phyloP scores from a whole-genome alignment of 768 basidiomycete species.

The Gelatoporia subvermispora region DNA sequence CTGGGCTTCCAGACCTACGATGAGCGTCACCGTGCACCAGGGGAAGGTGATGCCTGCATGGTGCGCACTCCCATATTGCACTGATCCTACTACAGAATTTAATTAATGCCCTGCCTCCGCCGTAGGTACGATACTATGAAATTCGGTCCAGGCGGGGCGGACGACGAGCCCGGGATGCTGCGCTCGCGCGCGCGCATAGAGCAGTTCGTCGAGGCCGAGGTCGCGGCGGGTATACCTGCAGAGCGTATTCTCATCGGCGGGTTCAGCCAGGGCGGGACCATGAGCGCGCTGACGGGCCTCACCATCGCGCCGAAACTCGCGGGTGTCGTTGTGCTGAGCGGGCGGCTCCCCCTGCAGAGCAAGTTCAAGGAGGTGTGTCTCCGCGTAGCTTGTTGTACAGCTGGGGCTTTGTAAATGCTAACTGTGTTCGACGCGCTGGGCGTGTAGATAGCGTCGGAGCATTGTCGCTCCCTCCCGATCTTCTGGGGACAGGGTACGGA shows the following conservation, averaged over 20 bases:
- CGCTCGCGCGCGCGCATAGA: constrained; percentile 56
- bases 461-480: constrained; percentile 44
- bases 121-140: constrained; percentile 75
- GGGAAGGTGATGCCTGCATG: constrained; percentile 72
- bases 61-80: constrained; percentile 30
- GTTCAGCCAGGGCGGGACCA: constrained; percentile 81
- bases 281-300: constrained; percentile 70
- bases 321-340: constrained; percentile 69
- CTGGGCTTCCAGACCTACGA: constrained; percentile 35
- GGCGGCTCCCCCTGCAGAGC: constrained; percentile 67
- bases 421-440: no score
- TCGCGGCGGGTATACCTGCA: constrained; percentile 62
- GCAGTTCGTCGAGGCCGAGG: constrained; percentile 66
- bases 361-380: constrained; percentile 60
- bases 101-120: neutral
- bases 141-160: constrained; percentile 28
- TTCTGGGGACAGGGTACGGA: constrained; percentile 83
- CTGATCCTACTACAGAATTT: neutral
- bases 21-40: constrained; percentile 68
- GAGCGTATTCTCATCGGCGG: constrained; percentile 80
- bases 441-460: no score
- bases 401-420: no score
- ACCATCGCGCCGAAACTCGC: constrained; percentile 62
- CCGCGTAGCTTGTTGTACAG: neutral
- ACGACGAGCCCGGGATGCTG: constrained; percentile 79